A percentile compares a stretch with the other conserved stretches of the same genome.
Conservation (phyloP, 345 rosid genomes). For the Streptanthus diversifolius region DNA sequence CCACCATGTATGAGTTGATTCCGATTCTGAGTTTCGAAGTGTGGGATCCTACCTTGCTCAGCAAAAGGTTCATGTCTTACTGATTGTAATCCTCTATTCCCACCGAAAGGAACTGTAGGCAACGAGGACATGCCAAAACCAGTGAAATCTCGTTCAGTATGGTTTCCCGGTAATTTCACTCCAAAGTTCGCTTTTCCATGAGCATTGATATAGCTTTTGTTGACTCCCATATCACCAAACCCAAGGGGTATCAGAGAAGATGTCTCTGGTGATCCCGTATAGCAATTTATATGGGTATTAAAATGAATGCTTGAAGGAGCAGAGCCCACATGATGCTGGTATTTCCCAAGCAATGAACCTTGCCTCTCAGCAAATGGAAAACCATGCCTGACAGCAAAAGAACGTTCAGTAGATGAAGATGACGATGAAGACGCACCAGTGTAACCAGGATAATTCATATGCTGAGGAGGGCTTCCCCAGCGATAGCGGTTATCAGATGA, state of each 20-base stretch:
- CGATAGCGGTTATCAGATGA: slow-evolving; percentile 84
- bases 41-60: slow-evolving; percentile 47
- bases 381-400: slow-evolving; percentile 49
- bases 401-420: slow-evolving; percentile 48
- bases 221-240: slow-evolving; percentile 48
- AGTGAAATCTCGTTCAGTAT: slow-evolving; percentile 51
- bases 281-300: slow-evolving; percentile 52
- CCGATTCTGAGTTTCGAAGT: slow-evolving; percentile 41
- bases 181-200: slow-evolving; percentile 43
- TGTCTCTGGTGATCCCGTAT: slow-evolving; percentile 55
- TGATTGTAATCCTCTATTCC: slow-evolving; percentile 48
- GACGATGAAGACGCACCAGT: slow-evolving; percentile 56
- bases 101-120: slow-evolving; percentile 45
- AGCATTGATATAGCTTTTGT: slow-evolving; percentile 44
- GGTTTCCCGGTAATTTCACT: slow-evolving; percentile 40
- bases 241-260: slow-evolving; percentile 47
- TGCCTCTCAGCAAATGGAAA: slow-evolving; percentile 51
- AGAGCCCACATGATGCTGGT: slow-evolving; percentile 84
- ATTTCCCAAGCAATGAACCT: slow-evolving; percentile 53
- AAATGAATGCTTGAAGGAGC: slow-evolving; percentile 77
- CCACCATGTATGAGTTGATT: slow-evolving; percentile 58
- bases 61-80: slow-evolving; percentile 45
- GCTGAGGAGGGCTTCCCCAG: slow-evolving; percentile 80
- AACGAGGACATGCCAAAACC: slow-evolving; percentile 54
- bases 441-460: slow-evolving; percentile 50